These are phyloP conservation scores for Phylloporus gajari DNA, from an alignment of 1,284 basidiomycete species.

Conservation along the genomic window DNA sequence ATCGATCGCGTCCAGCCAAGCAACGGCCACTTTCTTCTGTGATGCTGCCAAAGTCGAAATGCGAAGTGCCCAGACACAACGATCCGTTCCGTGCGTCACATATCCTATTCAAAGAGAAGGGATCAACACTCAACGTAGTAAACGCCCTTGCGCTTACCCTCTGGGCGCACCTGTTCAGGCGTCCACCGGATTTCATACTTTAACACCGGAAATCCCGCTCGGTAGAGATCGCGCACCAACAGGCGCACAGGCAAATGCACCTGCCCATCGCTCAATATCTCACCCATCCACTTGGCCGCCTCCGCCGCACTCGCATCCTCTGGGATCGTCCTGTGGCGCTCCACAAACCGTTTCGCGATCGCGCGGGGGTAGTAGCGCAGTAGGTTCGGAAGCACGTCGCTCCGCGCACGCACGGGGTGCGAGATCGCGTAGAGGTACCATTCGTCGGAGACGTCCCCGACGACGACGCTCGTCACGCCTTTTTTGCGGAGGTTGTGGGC, in stretches of 20 bases:
- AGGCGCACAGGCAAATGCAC: conserved; percentile 76
- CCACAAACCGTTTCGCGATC: conserved; percentile 58
- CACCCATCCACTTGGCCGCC: conserved; percentile 56
- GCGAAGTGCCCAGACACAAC: conserved; percentile 58
- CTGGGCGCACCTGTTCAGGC: conserved; percentile 69
- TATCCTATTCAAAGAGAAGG: conserved; percentile 55
- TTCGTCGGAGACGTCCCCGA: conserved; percentile 79
- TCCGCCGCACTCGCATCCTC: conserved; percentile 43
- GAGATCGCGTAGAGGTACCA: conserved; percentile 81
- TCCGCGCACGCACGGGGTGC: conserved; percentile 59
- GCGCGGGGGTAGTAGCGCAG: conserved; percentile 67
- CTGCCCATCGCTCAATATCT: conserved; percentile 73
- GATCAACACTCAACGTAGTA: conserved; percentile 14
- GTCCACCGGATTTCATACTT: too few relatives aligned
- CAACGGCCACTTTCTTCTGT: conserved; percentile 35
- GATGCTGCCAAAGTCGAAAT: conserved; percentile 32
- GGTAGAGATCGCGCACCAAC: conserved; percentile 68
- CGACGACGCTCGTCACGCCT: conserved; percentile 68
- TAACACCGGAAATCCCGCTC: conserved; percentile 59
- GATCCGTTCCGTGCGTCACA: conserved; percentile 76
- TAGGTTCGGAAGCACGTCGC: conserved; percentile 67
- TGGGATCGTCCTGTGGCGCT: conserved; percentile 54
- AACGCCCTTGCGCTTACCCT: too few relatives aligned
- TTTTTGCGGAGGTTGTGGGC: conserved; percentile 63
- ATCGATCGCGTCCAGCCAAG: conserved; percentile 53